These are phyloP conservation scores for Pseudocercospora fuligena DNA, from an alignment of 2,329 filamentous ascomycete genomes.

Conservation along the genomic window DNA sequence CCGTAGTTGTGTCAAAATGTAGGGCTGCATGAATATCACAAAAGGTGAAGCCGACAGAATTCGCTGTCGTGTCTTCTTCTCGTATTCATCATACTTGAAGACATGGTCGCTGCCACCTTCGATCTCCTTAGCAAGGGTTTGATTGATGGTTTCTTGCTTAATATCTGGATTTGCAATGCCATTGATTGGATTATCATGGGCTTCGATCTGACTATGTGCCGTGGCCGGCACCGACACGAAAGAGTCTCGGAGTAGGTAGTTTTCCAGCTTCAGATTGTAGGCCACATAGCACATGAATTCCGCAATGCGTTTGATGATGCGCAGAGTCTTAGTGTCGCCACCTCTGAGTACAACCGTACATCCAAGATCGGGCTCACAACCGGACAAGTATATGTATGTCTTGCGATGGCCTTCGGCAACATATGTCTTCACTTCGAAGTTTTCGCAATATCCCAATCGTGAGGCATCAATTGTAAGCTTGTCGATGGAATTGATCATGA, in stretches of 20 bases:
- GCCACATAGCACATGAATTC: conserved; percentile 99
- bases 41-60: conserved; percentile 94
- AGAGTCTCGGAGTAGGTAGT: conserved; percentile 89
- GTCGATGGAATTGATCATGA: conserved; percentile 92
- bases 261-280: conserved; percentile 95
- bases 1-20: conserved; percentile 87
- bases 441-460: conserved; percentile 77
- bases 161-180: conserved; percentile 14
- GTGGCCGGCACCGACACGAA: conserved; percentile 77
- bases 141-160: conserved; percentile 22
- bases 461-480: conserved; percentile 80
- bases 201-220: conserved; percentile 45
- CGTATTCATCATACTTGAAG: conserved; percentile 95
- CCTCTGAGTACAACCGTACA: conserved; percentile 94
- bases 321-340: conserved; percentile 70
- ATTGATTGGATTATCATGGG: conserved; percentile 26
- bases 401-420: conserved; percentile 84
- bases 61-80: conserved; percentile 89
- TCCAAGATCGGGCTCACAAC: conserved; percentile 84
- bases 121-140: conserved; percentile 24
- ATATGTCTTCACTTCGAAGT: conserved; percentile 95
- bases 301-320: conserved; percentile 86
- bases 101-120: conserved; percentile 19
- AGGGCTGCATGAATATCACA: conserved; percentile 92
- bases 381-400: conserved; percentile 93